These are phyloP conservation scores for Francoa sonchifolia DNA, from an alignment of 441 rosid species.

Conservation along the genomic window DNA sequence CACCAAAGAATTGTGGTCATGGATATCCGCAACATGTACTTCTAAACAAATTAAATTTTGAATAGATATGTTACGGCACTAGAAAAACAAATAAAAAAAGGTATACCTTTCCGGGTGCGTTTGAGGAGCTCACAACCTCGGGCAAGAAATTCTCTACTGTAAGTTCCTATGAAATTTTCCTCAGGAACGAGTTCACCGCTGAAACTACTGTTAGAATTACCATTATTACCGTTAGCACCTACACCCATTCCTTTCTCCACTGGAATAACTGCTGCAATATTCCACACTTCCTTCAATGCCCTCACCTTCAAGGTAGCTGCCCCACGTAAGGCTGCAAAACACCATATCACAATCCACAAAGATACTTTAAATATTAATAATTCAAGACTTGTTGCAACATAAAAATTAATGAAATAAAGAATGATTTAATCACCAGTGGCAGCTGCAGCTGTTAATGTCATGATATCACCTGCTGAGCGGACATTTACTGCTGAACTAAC, in stretches of 20 bases:
- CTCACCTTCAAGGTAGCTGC: slow-evolving; percentile 85
- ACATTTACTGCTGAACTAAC: slow-evolving; percentile 77
- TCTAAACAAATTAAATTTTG: neutral
- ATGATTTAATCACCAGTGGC: slow-evolving; percentile 50
- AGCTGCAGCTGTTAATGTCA: slow-evolving; percentile 83
- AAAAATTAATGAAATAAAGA: neutral
- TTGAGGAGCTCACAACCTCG: slow-evolving; percentile 87
- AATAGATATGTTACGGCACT: neutral
- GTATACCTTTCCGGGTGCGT: slow-evolving; percentile 77
- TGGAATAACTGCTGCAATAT: slow-evolving; percentile 79
- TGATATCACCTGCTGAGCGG: slow-evolving; percentile 65
- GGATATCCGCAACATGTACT: no score
- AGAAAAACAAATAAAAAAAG: no score
- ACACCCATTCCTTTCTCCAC: slow-evolving; percentile 52
- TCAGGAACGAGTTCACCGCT: slow-evolving; percentile 58
- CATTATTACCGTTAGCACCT: slow-evolving; percentile 35
- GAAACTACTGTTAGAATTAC: slow-evolving; percentile 41
- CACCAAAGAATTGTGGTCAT: no score
- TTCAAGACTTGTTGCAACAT: neutral
- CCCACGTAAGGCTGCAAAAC: slow-evolving; percentile 63
- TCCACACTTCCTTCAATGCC: slow-evolving; percentile 87
- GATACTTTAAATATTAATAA: neutral
- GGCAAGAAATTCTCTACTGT: slow-evolving; percentile 72
- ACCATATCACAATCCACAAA: no score
- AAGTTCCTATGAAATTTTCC: slow-evolving; percentile 63